Percentiles rank a stretch among this genome's conserved stretches.
phyloP scores from a whole-genome alignment of 192 early-diverging fungal genomes.

The Coemansia sp. region DNA sequence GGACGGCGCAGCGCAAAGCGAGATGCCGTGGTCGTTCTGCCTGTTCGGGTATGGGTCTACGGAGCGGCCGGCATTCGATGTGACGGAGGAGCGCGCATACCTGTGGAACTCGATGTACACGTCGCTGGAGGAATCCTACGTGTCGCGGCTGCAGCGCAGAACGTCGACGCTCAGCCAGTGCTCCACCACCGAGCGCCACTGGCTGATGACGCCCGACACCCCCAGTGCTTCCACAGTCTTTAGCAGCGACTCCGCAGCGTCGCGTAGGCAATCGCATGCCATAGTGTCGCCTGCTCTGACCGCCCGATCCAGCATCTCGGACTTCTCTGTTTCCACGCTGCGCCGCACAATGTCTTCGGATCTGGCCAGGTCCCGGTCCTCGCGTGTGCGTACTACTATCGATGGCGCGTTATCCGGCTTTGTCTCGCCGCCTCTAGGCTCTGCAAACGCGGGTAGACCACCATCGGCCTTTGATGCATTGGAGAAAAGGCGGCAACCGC shows the following conservation, averaged over 20 bases:
- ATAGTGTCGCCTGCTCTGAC: conserved; percentile 36
- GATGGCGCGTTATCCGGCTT: conserved; percentile 12
- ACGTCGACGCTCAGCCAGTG: conserved; percentile 54
- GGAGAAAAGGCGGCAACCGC: not conserved
- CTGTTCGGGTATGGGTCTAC: conserved; percentile 25
- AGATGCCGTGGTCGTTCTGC: conserved; percentile 26
- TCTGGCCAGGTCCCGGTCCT: not conserved
- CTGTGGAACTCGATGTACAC: conserved; percentile 17
- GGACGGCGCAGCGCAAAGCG: not conserved
- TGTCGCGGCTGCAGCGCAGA: conserved; percentile 17
- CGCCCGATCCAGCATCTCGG: conserved; percentile 44
- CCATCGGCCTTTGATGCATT: not conserved
- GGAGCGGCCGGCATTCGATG: conserved; percentile 32
- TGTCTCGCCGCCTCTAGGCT: not conserved
- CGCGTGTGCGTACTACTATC: not conserved
- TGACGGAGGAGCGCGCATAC: conserved; percentile 8
- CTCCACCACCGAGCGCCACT: conserved; percentile 53
- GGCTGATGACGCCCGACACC: conserved; percentile 36
- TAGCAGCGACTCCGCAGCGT: not conserved
- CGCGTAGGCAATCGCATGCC: conserved; percentile 39
- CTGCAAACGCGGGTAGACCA: not conserved
- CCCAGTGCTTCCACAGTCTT: conserved; percentile 2
- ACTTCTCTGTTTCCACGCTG: conserved; percentile 10
- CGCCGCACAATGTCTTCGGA: not conserved
- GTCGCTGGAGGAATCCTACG: conserved; percentile 6